phyloP scores from a whole-genome alignment of 2,329 filamentous ascomycete genomes.

The Tolypocladium sp. region DNA sequence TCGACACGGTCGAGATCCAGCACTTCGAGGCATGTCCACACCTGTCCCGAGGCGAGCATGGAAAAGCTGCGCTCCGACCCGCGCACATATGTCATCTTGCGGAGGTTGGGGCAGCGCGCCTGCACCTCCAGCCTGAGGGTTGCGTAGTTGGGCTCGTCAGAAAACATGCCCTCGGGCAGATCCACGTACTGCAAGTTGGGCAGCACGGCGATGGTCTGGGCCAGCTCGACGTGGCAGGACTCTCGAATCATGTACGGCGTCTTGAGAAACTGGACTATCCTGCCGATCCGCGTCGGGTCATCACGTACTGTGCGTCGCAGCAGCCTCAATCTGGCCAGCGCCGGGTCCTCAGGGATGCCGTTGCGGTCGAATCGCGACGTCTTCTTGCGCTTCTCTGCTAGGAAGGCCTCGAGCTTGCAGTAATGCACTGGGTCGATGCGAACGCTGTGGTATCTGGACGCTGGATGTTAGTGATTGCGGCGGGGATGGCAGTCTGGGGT shows the following conservation, averaged over 20 bases:
- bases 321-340: conserved; percentile 65
- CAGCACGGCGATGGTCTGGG: conserved; percentile 74
- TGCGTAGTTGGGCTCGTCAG: conserved; percentile 66
- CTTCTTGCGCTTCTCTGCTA: conserved; percentile 71
- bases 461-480: background rate
- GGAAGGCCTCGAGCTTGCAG: conserved; percentile 74
- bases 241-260: conserved; percentile 93
- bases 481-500: background rate
- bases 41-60: conserved; percentile 51
- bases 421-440: conserved; percentile 93
- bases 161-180: conserved; percentile 79
- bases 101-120: conserved; percentile 70
- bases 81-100: conserved; percentile 78
- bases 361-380: conserved; percentile 66
- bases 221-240: conserved; percentile 73
- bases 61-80: conserved; percentile 75
- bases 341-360: conserved; percentile 71
- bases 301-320: conserved; percentile 77
- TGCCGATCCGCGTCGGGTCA: conserved; percentile 58
- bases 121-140: conserved; percentile 78
- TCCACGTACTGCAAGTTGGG: conserved; percentile 85
- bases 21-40: conserved; percentile 65
- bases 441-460: conserved; percentile 69
- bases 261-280: conserved; percentile 70
- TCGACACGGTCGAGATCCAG: conserved; percentile 60